Conservation (phyloP, 345 rosid genomes). For the Aurinia saxatilis region DNA sequence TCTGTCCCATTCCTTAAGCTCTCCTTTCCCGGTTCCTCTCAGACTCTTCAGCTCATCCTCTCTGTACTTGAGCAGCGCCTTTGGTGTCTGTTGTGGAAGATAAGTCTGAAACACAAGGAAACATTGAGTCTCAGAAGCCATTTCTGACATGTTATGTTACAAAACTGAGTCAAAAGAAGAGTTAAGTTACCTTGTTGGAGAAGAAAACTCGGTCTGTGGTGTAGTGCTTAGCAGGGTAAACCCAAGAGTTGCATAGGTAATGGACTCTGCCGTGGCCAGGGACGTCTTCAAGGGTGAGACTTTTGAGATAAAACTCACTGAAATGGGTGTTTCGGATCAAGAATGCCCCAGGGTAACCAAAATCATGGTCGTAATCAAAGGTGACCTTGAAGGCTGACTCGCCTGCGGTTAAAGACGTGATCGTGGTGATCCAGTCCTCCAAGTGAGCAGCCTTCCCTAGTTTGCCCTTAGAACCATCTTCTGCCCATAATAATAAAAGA, state of each 20-base stretch:
- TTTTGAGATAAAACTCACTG: conserved; percentile 61
- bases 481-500: conserved; percentile 22
- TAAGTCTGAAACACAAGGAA: conserved; percentile 43
- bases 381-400: conserved; percentile 46
- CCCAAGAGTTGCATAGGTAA: conserved; percentile 84
- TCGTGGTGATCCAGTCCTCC: conserved; percentile 40
- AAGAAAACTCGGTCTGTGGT: conserved; percentile 63
- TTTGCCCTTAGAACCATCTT: conserved; percentile 35
- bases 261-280: conserved; percentile 64
- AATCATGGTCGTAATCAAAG: conserved; percentile 48
- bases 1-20: conserved; percentile 72
- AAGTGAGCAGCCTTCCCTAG: conserved; percentile 52
- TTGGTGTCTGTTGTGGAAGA: conserved; percentile 65
- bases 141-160: background rate
- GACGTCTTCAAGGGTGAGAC: conserved; percentile 59
- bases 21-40: conserved; percentile 67
- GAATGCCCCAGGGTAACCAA: conserved; percentile 70
- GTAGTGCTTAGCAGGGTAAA: conserved; percentile 54
- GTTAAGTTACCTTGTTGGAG: conserved; percentile 50
- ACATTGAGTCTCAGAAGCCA: background rate
- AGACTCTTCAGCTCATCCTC: conserved; percentile 52
- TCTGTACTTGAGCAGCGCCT: conserved; percentile 44
- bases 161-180: background rate
- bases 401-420: conserved; percentile 30
- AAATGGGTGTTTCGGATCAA: conserved; percentile 48